Evolutionary conservation across 129 eudicot genomes (phyloP), one percentile per base, ranked within the genome.

Genomic region (Solidago caesia): DNA sequence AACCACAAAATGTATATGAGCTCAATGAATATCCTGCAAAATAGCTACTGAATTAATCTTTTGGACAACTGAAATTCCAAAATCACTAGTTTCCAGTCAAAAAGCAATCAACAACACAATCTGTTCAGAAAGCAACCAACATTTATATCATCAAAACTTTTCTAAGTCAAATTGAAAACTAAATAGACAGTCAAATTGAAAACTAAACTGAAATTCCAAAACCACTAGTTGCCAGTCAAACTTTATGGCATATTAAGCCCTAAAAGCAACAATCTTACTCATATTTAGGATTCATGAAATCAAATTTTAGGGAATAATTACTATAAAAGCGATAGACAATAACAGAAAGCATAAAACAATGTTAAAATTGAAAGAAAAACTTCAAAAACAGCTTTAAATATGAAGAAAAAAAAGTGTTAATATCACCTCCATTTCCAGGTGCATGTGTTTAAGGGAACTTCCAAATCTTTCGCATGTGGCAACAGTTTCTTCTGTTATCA

Each of bases 71-170:
- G 71, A 66, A 66, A 66, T 66, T 66, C 71, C 60, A 64, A 48
- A 68, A 68, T 49, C 73, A 48, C 57, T 70, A 70, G 75, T 70
- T 70, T 52, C 75, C 51, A 70, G 27, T 70, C 63, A 70, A 70
- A 70, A 51, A 29, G 62, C 62, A 51, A 51, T 69, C 62, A 68
- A 68, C 73, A 69, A 69, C 74, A 70, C 64, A 2, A 70, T 70
- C 45, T 70, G 74, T 53, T 70, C 75, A 53, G 64, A 70, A 70
- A 70, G 75, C 75, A 52, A 70, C 75, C 75, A 70, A 53, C 75
- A 70, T 64, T 70, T 71, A 71, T 71, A 71, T 55, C 53, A 48
- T 48, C 53, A 72, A 72, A 72, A 57, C 76, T 44, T 72, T 72
- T 72, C 25, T 10, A 42, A 71, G 66, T 72, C 67, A 71, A 71